Evolutionary conservation across 2,329 filamentous ascomycete genomes (phyloP), one percentile per base, ranked within the genome.

Genomic region (Rutstroemia sp.): DNA sequence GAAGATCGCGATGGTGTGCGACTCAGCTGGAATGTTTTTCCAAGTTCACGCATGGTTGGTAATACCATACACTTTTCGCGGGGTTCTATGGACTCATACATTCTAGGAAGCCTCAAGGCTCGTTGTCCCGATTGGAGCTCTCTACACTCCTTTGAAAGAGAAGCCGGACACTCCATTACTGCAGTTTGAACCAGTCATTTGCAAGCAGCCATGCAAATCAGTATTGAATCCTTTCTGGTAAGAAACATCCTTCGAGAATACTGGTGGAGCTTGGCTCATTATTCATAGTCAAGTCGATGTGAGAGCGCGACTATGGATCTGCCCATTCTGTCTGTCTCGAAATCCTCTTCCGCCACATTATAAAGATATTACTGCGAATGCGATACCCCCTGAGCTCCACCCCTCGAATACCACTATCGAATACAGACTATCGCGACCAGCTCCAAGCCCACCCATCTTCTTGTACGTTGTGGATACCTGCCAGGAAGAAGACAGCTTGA

Each of bases 1-100:
- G 94, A 99, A 77, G 94, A 99, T 70, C 86, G 89, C 65, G 94
- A 99, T 83, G 94, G 94, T 60, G 84, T 97, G 69, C 86, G 94
- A 61, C 80, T 99, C 64, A 96, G 92, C 75, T 99, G 94, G 94
- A 99, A 99, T 72, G 95, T 95, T 60, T 95, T 99, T 69, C 94
- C 94, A 50, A 96, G 92, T 77, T 92, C 92, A 69, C 90, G 94
- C 72, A 96, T 99, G 91, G 92, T 90, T 67, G 66, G 81, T 75
- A 56, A 60, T 55, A 38, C 58, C 57, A 61, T 63, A 64, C 70
- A 17, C 8, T 46, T 42, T 34, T 14, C 25, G 47, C 39, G 47
- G 47, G 47, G 47, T 45, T 47, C 34, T 21, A 50, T 12, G 23
- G 56, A 47, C 62, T 68, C 34, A 73, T 61, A 65, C 60, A 65